A percentile compares a stretch with the other conserved stretches of the same genome.
Conservation (phyloP, 2,329 filamentous ascomycete genomes). For the Colletotrichum tropicicola region DNA sequence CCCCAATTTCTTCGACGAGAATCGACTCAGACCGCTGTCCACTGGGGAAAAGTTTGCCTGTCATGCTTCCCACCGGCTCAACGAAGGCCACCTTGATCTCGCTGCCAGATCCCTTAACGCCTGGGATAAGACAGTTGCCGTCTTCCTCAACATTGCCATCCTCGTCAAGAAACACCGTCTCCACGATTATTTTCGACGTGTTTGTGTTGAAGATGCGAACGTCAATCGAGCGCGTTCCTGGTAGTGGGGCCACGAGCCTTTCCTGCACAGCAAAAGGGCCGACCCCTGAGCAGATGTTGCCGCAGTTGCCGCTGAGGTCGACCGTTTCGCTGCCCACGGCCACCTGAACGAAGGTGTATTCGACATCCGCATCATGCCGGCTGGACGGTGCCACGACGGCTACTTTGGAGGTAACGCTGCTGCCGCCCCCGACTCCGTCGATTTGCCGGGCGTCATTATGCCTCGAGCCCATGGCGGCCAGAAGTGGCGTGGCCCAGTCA, state of each 20-base stretch:
- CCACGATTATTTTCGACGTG: conserved; percentile 63
- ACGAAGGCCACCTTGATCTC: conserved; percentile 67
- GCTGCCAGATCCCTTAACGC: conserved; percentile 62
- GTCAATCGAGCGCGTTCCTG: conserved; percentile 18
- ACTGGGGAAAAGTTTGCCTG: conserved; percentile 66
- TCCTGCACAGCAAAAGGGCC: conserved; percentile 68
- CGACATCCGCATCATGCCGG: conserved; percentile 59
- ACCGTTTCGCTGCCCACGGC: conserved; percentile 63
- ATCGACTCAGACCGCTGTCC: conserved; percentile 57
- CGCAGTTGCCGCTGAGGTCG: conserved; percentile 69
- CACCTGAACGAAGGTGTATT: conserved; percentile 71
- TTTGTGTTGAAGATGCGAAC: conserved; percentile 69
- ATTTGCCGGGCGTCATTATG: conserved; percentile 66
- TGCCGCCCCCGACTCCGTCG: conserved; percentile 69
- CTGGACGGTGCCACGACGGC: conserved; percentile 58
- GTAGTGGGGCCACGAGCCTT: conserved; percentile 44
- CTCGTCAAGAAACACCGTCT: conserved; percentile 59
- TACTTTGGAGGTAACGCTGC: conserved; percentile 69
- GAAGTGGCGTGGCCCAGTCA: conserved; percentile 63
- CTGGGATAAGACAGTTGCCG: conserved; percentile 66
- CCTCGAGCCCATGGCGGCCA: conserved; percentile 61
- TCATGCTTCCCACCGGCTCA: conserved; percentile 68
- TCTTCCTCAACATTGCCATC: conserved; percentile 54
- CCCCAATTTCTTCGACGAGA: conserved; percentile 44
- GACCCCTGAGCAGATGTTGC: conserved; percentile 69